Evolutionary conservation across 1,284 basidiomycete species (phyloP), one percentile per base, ranked within the genome.

Genomic region (Apiotrichum domesticum): DNA sequence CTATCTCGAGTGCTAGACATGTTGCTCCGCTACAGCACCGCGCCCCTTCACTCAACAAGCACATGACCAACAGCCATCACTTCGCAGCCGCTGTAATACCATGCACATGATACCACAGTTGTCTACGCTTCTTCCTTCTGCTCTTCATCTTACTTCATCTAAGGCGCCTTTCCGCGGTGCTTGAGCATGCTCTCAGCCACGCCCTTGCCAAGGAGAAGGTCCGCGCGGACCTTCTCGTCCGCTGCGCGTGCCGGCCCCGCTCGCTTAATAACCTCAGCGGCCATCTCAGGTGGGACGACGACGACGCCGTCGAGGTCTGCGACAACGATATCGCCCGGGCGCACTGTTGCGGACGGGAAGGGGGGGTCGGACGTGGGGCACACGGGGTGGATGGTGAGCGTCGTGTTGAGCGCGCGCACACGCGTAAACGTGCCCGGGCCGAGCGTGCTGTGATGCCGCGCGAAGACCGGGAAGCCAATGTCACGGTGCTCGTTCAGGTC

Each of bases 241-340:
- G 88, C 79, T 52, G 82, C 81, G 59, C 82, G 79, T 8, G 84
- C 86, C 64, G 82, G 82, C 15, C 69, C 65, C 14, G 87, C 88
- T 34, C 84, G 62, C 49, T 83, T 80, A 7, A 85, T 66, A 2
- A 90, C 89, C 61, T 84, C 73, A 14, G 79, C 77, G 10, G 84
- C 79, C 54, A 86, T 64, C 3, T 75, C 78, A 32, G 73, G 77
- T 1, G 90, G 86, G 14, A 96, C 83, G 65, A 86, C 88, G 1
- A 97, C 89, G 0, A 95, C 90, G 0, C 94, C 94, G 70, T 97
- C 90, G 55, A 86, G 81, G 70, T 98, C 94, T 13, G 85, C 92
- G 14, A 95, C 74, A 40, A 97, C 82, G 78, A 86, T 82, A 70
- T 96, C 94, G 3, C 86, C 87, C 2, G 93, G 88, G 29, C 83